Base-by-base conservation (phyloP, 1,284 basidiomycete genomes). In the Heterobasidion occidentale region DNA sequence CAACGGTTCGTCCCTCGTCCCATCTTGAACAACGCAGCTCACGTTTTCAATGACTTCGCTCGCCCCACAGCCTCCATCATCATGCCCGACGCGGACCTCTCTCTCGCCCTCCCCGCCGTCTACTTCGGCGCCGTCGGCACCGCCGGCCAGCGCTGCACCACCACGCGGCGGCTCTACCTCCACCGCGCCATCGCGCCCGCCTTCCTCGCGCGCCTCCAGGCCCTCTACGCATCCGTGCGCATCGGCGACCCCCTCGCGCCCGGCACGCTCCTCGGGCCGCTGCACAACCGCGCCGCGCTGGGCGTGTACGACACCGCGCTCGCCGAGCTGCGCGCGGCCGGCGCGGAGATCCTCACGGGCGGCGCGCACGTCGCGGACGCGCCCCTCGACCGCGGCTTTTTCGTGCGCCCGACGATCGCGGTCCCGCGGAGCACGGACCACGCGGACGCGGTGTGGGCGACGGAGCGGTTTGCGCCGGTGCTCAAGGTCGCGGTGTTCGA, bases 111-210 rank as follows among this genome's bases (percentile, higher is more conserved):
- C 15, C 90, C 92, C 47, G 82, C 90, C 0, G 86, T 95, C 19
- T 92, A 94, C 69, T 98, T 98, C 74, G 92, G 94, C 38, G 92
- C 94, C 33, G 86, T 97, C 51, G 95, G 95, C 47, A 98, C 95
- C 46, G 90, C 92, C 36, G 95, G 95, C 20, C 95, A 98, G 69
- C 81, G 95, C 52, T 98, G 95, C 74, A 98, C 95, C 1, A 89
- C 94, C 19, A 98, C 94, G 1, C 83, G 95, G 54, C 80, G 95
- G 56, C 80, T 98, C 12, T 91, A 92, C 71, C 79, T 98, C 56
- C 95, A 98, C 70, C 83, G 83, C 47, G 73, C 81, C 58, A 84
- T 98, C 62, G 86, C 92, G 1, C 67, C 80, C 38, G 73, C 82
- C 58, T 94, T 98, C 75, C 76, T 96, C 58, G 77, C 81, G 42